Base-by-base conservation (phyloP, 169 alveolate genomes). In the Cryptosporidium felis region DNA sequence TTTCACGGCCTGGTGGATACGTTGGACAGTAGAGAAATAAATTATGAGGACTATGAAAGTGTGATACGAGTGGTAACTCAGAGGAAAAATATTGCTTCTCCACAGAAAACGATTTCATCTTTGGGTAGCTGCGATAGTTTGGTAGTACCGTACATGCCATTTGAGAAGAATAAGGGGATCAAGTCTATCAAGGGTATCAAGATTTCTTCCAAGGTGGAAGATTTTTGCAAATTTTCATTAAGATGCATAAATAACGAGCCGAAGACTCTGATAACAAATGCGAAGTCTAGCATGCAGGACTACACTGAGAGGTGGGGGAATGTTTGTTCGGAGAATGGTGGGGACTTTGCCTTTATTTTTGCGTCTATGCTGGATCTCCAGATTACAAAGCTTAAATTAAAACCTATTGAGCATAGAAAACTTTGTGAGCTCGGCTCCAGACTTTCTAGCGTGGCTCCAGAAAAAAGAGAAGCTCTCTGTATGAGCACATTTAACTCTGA, bases 151-250 rank as follows among this genome's bases (percentile, higher is more conserved):
- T 51, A 53, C n/a, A 5, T 47, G 10, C 67, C 51, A 5, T 16
- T 65, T 44, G 3, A 30, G 2, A 65, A 36, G 42, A 18, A 30
- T 3, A 74, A 74, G 18, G 80, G 80, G 10, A 5, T 56, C 0
- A 74, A 56, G 66, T 47, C 85, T 2, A 49, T 53, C 2, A 74
- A 26, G 67, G 74, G 74, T 14, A 18, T 74, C 16, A 74, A 74
- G 21, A 36, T 74, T 2, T 36, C 67, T 2, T 18, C 85, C 3
- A 32, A 32, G 14, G 14, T 58, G 12, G 85, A 74, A 60, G 53
- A 74, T 53, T 49, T 28, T 16, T 74, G 85, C n/a, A 74, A 74
- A 21, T 74, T 74, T 53, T 32, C 85, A 10, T 49, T 10, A 8
- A 49, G 67, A 16, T 74, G 85, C 28, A 32, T 74, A 21, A 14